Evolutionary conservation across 805 yeast genomes (phyloP).

Genomic region (Suhomyces tanzawaensis): DNA sequence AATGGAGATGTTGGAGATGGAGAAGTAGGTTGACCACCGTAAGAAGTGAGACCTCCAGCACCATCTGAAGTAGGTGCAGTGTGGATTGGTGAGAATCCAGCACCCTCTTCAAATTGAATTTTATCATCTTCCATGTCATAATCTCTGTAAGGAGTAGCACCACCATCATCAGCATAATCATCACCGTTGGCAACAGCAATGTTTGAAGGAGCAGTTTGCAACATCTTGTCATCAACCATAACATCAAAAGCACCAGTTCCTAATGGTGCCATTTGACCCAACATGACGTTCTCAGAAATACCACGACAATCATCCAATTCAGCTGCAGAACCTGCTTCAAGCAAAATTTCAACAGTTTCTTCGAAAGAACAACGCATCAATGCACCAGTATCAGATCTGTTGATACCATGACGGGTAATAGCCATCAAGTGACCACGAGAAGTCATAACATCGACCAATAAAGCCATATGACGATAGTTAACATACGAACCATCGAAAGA

Average conservation of each 20-base stretch:
- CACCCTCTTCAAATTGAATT: constrained; percentile 62
- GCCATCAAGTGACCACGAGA: constrained; percentile 98
- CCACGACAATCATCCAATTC: constrained; percentile 98
- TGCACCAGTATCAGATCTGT: constrained; percentile 98
- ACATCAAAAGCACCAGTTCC: constrained; percentile 99
- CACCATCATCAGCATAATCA: constrained; percentile 50
- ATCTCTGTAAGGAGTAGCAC: constrained; percentile 86
- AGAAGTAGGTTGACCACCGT: constrained; percentile 64
- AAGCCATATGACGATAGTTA: constrained; percentile 96
- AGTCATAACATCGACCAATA: constrained; percentile 97
- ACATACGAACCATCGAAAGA: constrained; percentile 99
- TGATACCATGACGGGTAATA: constrained; percentile 98
- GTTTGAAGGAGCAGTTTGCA: constrained; percentile 62
- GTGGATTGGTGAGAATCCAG: constrained; percentile 91
- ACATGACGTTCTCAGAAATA: constrained; percentile 94
- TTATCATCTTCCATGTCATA: constrained; percentile 63
- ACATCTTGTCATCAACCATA: constrained; percentile 85
- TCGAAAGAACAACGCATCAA: constrained; percentile 99
- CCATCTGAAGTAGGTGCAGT: constrained; percentile 76
- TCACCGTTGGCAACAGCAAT: constrained; percentile 39
- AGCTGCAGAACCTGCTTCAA: constrained; percentile 98
- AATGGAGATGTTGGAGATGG: constrained; percentile 57
- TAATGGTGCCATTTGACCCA: constrained; percentile 97
- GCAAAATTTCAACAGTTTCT: constrained; percentile 95
- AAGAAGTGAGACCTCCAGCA: constrained; percentile 84